Conservation (phyloP, 2,329 filamentous ascomycete genomes). For the Penicillium hesseltinei region DNA sequence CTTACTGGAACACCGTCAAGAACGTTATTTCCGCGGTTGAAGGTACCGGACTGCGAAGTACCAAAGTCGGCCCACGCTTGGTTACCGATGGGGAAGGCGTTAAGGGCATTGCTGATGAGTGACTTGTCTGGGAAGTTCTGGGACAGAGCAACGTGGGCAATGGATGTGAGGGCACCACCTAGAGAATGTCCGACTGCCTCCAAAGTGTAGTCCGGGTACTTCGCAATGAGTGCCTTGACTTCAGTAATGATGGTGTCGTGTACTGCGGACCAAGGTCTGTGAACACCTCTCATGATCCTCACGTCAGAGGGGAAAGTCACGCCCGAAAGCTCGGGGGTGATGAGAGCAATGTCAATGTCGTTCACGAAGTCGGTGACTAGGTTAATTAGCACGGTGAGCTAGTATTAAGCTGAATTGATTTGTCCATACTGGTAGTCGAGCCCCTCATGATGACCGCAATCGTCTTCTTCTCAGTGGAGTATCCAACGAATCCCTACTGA, state of each 20-base stretch:
- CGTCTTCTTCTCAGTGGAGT: constrained; percentile 24
- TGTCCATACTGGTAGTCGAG: constrained; percentile 25
- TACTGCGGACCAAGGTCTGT: constrained; percentile 29
- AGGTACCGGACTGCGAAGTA: constrained; percentile 21
- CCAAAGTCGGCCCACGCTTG: constrained; percentile 27
- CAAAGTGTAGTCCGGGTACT: constrained; percentile 30
- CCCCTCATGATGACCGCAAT: constrained; percentile 34
- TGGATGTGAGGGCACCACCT: constrained; percentile 32
- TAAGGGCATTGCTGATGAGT: constrained; percentile 33
- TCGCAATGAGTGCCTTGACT: constrained; percentile 24
- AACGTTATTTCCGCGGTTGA: constrained; percentile 30
- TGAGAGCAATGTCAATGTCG: constrained; percentile 26
- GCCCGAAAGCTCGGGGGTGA: constrained; percentile 28
- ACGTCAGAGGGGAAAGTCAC: constrained; percentile 29
- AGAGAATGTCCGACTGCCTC: constrained; percentile 34
- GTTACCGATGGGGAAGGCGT: constrained; percentile 35
- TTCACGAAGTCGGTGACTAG: constrained; percentile 25
- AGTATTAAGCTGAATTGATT: not conserved
- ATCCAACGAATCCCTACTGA: constrained; percentile 30
- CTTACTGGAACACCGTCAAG: constrained; percentile 30
- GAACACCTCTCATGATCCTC: constrained; percentile 30
- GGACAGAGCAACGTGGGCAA: constrained; percentile 33
- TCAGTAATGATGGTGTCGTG: constrained; percentile 31
- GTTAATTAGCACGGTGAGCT: not conserved
- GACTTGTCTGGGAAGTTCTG: constrained; percentile 31